A percentile compares a stretch with the other conserved stretches of the same genome.
Conservation (phyloP, 2,329 filamentous ascomycete genomes). For the Chaetomium sp. region DNA sequence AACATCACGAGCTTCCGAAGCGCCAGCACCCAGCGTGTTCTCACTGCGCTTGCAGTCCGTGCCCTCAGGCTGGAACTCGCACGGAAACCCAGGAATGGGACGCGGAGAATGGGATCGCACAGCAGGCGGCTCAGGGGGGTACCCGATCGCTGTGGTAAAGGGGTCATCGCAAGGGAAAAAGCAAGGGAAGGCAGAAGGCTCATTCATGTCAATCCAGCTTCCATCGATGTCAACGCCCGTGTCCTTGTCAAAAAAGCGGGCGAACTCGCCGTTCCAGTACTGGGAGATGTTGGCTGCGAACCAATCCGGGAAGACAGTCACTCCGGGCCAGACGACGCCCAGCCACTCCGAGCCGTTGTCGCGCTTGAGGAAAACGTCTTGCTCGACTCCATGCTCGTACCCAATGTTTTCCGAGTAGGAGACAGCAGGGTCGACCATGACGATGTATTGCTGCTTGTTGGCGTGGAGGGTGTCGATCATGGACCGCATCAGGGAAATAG, state of each 20-base stretch:
- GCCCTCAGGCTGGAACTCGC: constrained; percentile 56
- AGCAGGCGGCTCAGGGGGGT: constrained; percentile 56
- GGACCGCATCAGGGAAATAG: constrained; percentile 55
- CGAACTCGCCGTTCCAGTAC: constrained; percentile 67
- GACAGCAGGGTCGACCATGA: constrained; percentile 71
- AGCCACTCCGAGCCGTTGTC: constrained; percentile 51
- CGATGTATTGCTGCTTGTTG: constrained; percentile 61
- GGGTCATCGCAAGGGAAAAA: constrained; percentile 50
- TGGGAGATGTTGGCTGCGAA: constrained; percentile 56
- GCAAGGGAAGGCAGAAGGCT: constrained; percentile 43
- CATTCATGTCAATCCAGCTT: constrained; percentile 70
- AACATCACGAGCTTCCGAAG: constrained; percentile 15
- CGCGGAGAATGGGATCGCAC: constrained; percentile 55
- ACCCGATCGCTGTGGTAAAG: constrained; percentile 32
- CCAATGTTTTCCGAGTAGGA: constrained; percentile 43
- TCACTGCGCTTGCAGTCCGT: constrained; percentile 30
- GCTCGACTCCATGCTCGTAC: constrained; percentile 36
- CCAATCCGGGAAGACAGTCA: constrained; percentile 70
- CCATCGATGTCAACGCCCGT: constrained; percentile 69
- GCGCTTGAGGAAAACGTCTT: constrained; percentile 42
- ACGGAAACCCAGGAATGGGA: constrained; percentile 61
- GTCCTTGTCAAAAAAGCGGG: constrained; percentile 54
- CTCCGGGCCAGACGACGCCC: constrained; percentile 72
- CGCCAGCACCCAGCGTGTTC: background rate
- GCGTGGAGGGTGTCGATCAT: constrained; percentile 60